These are phyloP conservation scores for Globisporangium perplexum DNA, from an alignment of 352 stramenopile genomes.

Conservation along the genomic window DNA sequence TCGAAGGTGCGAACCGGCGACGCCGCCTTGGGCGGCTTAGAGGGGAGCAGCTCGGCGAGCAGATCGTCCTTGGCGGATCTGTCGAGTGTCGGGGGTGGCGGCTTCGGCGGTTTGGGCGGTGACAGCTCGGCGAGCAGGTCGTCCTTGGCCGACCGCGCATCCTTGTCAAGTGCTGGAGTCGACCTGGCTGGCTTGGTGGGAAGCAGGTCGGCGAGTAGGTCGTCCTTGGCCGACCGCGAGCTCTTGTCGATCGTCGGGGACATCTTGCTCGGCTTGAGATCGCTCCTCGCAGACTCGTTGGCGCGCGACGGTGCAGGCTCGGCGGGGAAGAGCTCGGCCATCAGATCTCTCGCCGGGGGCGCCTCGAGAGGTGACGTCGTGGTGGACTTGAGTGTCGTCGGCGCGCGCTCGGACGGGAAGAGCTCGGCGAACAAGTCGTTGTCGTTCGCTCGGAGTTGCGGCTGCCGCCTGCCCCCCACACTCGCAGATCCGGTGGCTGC, in stretches of 20 bases:
- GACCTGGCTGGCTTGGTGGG: not conserved
- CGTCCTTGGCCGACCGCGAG: not conserved
- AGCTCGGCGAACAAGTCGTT: slow-evolving; percentile 35
- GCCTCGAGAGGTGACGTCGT: not conserved
- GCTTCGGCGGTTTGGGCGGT: not conserved
- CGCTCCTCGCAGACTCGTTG: not conserved
- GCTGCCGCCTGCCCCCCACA: not conserved
- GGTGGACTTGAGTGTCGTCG: not conserved
- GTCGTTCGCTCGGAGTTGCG: slow-evolving; percentile 13
- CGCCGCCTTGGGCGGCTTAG: not conserved
- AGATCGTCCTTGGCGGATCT: slow-evolving; percentile 7
- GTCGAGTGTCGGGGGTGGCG: not conserved
- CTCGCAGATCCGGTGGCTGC: not conserved
- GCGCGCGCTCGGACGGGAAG: slow-evolving; percentile 15
- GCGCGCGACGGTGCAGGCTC: not conserved
- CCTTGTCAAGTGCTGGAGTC: not conserved
- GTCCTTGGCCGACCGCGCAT: not conserved
- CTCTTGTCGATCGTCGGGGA: not conserved
- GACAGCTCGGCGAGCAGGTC: slow-evolving; percentile 10
- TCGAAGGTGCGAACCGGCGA: slow-evolving; percentile 8
- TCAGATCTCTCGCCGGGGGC: slow-evolving; percentile 7
- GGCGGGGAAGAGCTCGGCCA: slow-evolving; percentile 7
- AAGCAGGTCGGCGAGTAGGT: not conserved
- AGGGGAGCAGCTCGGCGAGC: slow-evolving; percentile 11
- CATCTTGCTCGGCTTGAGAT: not conserved